phyloP scores from a whole-genome alignment of 1,284 basidiomycete species.

The Mycosarcoma mackinlayi region DNA sequence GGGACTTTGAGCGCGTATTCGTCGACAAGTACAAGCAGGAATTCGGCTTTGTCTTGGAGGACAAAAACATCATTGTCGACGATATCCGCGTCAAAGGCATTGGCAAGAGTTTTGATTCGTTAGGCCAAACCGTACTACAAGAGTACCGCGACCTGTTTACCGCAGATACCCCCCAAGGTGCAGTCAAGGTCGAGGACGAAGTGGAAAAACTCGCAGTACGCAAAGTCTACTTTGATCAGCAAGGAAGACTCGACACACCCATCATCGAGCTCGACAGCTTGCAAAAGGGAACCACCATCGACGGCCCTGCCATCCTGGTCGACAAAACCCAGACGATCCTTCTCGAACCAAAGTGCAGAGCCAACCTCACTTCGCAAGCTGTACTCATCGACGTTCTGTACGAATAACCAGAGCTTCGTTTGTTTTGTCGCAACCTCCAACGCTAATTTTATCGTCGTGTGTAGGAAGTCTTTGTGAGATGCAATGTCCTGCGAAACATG shows the following conservation, averaged over 20 bases:
- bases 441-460: neutral
- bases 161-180: slow-evolving; percentile 27
- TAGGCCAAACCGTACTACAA: slow-evolving; percentile 82
- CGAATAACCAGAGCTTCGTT: slow-evolving; percentile 9
- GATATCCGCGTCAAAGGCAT: slow-evolving; percentile 85
- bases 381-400: slow-evolving; percentile 59
- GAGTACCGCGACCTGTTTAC: slow-evolving; percentile 71
- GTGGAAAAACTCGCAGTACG: slow-evolving; percentile 67
- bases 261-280: slow-evolving; percentile 80
- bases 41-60: slow-evolving; percentile 90
- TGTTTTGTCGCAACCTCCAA: no score
- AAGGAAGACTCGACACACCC: slow-evolving; percentile 82
- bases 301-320: slow-evolving; percentile 87
- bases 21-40: slow-evolving; percentile 69
- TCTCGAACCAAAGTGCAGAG: slow-evolving; percentile 69
- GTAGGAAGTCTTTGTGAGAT: neutral
- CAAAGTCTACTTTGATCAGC: slow-evolving; percentile 81
- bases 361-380: slow-evolving; percentile 50
- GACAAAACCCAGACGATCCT: slow-evolving; percentile 93
- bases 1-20: slow-evolving; percentile 85
- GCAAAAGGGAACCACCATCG: slow-evolving; percentile 77
- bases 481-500: neutral
- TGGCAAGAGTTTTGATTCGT: slow-evolving; percentile 86
- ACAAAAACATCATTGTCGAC: slow-evolving; percentile 82
- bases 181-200: neutral